phyloP scores from a whole-genome alignment of 371 early-diverging fungal genomes.

The Parasitella parasitica region DNA sequence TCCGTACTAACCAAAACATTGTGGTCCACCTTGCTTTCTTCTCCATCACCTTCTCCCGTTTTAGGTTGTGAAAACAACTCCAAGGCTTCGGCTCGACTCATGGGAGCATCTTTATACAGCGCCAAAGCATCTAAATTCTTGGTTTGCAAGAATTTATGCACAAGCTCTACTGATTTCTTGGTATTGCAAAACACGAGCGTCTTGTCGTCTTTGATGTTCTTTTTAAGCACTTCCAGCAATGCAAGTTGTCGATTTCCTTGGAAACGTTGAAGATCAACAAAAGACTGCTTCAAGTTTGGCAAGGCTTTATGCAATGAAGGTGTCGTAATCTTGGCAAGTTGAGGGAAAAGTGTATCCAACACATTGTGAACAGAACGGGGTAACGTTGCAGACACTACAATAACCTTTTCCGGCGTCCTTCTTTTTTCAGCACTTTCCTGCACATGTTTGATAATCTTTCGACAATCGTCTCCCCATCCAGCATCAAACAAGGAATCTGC shows the following conservation, averaged over 20 bases:
- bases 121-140: slow-evolving; percentile 61
- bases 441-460: slow-evolving; percentile 25
- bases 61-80: slow-evolving; percentile 34
- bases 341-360: slow-evolving; percentile 58
- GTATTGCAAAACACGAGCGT: slow-evolving; percentile 90
- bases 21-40: slow-evolving; percentile 14
- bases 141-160: slow-evolving; percentile 58
- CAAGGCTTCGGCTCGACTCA: slow-evolving; percentile 47
- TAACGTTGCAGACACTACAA: slow-evolving; percentile 85
- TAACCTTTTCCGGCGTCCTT: slow-evolving; percentile 30
- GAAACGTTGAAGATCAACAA: slow-evolving; percentile 65
- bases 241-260: slow-evolving; percentile 64
- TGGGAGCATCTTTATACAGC: slow-evolving; percentile 56
- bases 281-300: slow-evolving; percentile 74
- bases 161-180: slow-evolving; percentile 60
- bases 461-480: slow-evolving; percentile 72
- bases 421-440: slow-evolving; percentile 10
- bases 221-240: slow-evolving; percentile 73
- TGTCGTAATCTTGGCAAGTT: slow-evolving; percentile 72
- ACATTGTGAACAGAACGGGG: slow-evolving; percentile 73
- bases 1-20: slow-evolving; percentile 90
- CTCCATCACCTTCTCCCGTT: slow-evolving; percentile 14
- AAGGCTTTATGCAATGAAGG: slow-evolving; percentile 82
- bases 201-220: slow-evolving; percentile 54
- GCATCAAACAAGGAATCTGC: slow-evolving; percentile 91